phyloP scores from a whole-genome alignment of 106 monocot species.

The Phalaenopsis aphrodite region DNA sequence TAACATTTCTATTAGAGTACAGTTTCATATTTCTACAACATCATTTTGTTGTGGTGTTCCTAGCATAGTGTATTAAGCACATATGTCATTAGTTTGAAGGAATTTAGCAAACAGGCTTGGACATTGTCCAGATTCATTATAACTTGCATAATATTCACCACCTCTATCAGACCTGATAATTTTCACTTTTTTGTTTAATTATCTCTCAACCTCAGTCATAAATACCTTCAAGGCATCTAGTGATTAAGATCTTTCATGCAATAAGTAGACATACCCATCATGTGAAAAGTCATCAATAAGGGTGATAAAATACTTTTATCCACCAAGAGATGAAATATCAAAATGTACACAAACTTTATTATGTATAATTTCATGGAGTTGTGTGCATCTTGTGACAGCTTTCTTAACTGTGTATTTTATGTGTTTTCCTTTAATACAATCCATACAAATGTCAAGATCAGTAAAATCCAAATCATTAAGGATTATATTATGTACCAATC shows the following conservation, averaged over 20 bases:
- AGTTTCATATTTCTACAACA: background rate
- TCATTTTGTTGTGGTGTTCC: background rate
- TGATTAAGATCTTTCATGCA: constrained; percentile 11
- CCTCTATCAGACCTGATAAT: background rate
- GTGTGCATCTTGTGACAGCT: constrained; percentile 12
- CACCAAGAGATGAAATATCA: background rate
- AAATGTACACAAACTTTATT: background rate
- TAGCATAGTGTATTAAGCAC: background rate
- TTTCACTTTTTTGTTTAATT: constrained; percentile 12
- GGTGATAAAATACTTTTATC: constrained; percentile 2
- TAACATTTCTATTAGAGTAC: constrained; percentile 10
- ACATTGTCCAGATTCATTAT: constrained; percentile 8
- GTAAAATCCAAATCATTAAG: too few species aligned
- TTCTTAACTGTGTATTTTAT: constrained; percentile 15
- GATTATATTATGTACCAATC: too few species aligned
- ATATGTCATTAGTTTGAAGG: constrained; percentile 3
- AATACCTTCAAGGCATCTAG: background rate
- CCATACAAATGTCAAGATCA: background rate
- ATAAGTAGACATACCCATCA: constrained; percentile 3
- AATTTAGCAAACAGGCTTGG: constrained; percentile 7
- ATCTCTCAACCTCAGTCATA: constrained; percentile 14
- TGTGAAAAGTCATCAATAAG: constrained; percentile 10
- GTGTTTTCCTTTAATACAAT: constrained; percentile 22
- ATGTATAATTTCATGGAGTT: constrained; percentile 8
- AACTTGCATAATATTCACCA: constrained; percentile 8